Evolutionary conservation across 2,329 filamentous ascomycete genomes (phyloP).

Genomic region (Microcyclospora tardicrescens): DNA sequence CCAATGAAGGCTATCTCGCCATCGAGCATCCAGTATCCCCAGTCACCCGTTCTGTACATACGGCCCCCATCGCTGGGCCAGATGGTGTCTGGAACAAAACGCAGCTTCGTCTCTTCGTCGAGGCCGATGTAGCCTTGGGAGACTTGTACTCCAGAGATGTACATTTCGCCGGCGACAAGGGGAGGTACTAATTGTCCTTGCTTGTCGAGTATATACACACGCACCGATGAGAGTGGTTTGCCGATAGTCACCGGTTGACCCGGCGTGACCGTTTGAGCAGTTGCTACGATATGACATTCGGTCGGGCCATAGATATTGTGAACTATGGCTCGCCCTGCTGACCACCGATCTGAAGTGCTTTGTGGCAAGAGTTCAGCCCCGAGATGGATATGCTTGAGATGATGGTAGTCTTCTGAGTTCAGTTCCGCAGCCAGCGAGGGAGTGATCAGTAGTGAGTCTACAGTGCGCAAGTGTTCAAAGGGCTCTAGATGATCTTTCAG

Average conservation of each 20-base stretch:
- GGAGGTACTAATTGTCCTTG: background rate
- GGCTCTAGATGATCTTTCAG: background rate
- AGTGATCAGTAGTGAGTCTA: background rate
- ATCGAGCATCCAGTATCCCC: constrained; percentile 2
- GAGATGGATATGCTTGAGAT: constrained; percentile 1
- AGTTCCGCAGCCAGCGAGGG: constrained; percentile 1
- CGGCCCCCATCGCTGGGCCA: background rate
- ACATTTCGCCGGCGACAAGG: constrained; percentile 1
- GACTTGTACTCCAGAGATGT: background rate
- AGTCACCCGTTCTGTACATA: constrained; percentile 3
- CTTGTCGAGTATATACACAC: constrained; percentile 2
- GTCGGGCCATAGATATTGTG: constrained; percentile 1
- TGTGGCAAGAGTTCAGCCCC: constrained; percentile 1
- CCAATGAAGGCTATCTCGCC: constrained; percentile 1
- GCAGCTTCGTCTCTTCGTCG: background rate
- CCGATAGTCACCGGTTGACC: constrained; percentile 1
- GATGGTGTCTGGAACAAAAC: background rate
- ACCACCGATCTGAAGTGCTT: background rate
- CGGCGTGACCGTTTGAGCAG: background rate
- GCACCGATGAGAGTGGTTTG: background rate
- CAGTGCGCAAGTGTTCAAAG: background rate
- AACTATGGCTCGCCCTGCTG: background rate
- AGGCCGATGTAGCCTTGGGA: constrained; percentile 1
- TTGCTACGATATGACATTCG: constrained; percentile 1
- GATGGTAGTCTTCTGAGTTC: background rate